Conservation (phyloP, 1,284 basidiomycete species). For the Cutaneotrichosporon dermatis region DNA sequence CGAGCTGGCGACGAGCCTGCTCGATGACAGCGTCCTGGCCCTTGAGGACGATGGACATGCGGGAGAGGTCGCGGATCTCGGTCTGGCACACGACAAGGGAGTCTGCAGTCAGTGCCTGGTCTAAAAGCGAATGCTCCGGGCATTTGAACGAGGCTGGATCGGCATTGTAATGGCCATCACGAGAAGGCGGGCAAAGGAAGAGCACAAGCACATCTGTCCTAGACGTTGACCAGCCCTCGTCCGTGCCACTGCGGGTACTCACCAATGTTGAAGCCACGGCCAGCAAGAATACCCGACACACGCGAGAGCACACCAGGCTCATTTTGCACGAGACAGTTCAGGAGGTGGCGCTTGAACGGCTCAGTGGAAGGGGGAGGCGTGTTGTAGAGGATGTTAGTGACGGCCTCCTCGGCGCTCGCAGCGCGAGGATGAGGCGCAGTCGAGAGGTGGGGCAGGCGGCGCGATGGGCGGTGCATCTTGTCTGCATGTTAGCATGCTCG, state of each 20-base stretch:
- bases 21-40: slow-evolving; percentile 98
- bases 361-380: slow-evolving; percentile 88
- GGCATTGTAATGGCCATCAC: no score
- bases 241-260: slow-evolving; percentile 10
- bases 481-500: slow-evolving; percentile 31
- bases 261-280: slow-evolving; percentile 92
- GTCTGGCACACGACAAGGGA: slow-evolving; percentile 97
- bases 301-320: slow-evolving; percentile 97
- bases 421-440: slow-evolving; percentile 32
- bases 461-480: slow-evolving; percentile 43
- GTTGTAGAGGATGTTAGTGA: slow-evolving; percentile 93
- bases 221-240: no score
- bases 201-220: no score
- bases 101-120: slow-evolving; percentile 60
- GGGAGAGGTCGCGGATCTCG: slow-evolving; percentile 91
- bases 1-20: slow-evolving; percentile 87
- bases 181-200: no score
- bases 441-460: slow-evolving; percentile 41
- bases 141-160: no score
- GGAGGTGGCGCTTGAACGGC: slow-evolving; percentile 94
- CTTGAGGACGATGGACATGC: slow-evolving; percentile 96
- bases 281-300: slow-evolving; percentile 95
- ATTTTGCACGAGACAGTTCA: slow-evolving; percentile 99
- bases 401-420: slow-evolving; percentile 81
- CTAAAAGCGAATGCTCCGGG: no score